Conservation (phyloP, 2,329 filamentous ascomycete genomes). For the Diaporthe caulivora region DNA sequence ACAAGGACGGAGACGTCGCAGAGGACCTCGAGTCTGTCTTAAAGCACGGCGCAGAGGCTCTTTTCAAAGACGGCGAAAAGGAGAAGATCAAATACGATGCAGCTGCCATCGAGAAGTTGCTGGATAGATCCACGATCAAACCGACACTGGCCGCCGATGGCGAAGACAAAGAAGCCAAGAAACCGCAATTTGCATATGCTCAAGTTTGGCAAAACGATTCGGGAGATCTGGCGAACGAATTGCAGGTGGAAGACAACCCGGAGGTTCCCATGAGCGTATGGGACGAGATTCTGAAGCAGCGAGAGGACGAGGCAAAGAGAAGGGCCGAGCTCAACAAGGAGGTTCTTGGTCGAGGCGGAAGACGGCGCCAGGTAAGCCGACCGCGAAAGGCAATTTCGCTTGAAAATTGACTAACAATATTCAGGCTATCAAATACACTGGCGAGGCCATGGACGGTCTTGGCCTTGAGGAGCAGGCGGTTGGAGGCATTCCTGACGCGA, state of each 20-base stretch:
- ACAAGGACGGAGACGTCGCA: constrained; percentile 79
- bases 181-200: constrained; percentile 89
- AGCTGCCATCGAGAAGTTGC: constrained; percentile 84
- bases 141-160: constrained; percentile 75
- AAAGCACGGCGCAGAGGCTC: constrained; percentile 85
- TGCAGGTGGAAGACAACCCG: constrained; percentile 67
- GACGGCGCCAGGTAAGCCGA: constrained; percentile 69
- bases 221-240: constrained; percentile 72
- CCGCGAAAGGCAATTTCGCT: background rate
- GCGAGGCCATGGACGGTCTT: constrained; percentile 23
- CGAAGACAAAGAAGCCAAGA: constrained; percentile 61
- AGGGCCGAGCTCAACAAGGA: constrained; percentile 77
- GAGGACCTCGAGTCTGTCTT: constrained; percentile 90
- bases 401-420: constrained; percentile 20
- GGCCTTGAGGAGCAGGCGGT: constrained; percentile 34
- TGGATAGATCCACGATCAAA: constrained; percentile 89
- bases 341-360: constrained; percentile 86
- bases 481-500: constrained; percentile 15
- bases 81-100: constrained; percentile 85
- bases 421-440: constrained; percentile 39
- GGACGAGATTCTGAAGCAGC: constrained; percentile 89
- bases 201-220: constrained; percentile 92
- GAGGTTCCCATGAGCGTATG: constrained; percentile 79
- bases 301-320: constrained; percentile 82
- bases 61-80: constrained; percentile 82